Conservation (phyloP, 2,329 filamentous ascomycete genomes). For the Monosporascus cannonballus region DNA sequence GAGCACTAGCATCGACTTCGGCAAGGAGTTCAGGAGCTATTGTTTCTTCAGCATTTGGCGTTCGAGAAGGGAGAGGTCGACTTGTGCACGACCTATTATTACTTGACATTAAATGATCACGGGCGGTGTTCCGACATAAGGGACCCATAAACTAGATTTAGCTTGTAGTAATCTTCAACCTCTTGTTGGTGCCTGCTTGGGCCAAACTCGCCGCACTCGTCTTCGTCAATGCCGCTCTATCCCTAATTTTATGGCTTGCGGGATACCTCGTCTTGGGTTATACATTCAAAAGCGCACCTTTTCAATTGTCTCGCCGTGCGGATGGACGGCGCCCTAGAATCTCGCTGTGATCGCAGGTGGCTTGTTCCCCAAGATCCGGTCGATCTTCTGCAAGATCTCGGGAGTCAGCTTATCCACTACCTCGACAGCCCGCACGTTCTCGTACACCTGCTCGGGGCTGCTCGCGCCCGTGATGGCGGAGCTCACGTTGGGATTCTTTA, state of each 20-base stretch:
- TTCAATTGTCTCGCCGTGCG: conserved; percentile 4
- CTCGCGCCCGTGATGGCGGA: conserved; percentile 57
- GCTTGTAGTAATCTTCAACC: no score
- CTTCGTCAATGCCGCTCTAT: no score
- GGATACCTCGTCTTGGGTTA: background rate
- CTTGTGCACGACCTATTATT: no score
- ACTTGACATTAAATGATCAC: no score
- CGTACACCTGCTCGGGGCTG: conserved; percentile 51
- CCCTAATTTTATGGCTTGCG: no score
- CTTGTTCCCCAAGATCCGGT: conserved; percentile 53
- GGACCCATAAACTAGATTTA: no score
- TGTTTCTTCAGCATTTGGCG: no score
- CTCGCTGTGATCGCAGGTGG: conserved; percentile 36
- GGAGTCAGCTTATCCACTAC: conserved; percentile 51
- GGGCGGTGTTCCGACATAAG: no score
- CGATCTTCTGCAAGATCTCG: conserved; percentile 54
- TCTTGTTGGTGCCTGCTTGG: no score
- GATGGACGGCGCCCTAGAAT: conserved; percentile 17
- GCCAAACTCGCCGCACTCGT: no score
- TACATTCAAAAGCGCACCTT: conserved; percentile 1
- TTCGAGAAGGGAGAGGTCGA: no score
- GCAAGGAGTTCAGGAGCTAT: background rate
- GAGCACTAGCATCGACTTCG: background rate
- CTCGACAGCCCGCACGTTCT: conserved; percentile 49
- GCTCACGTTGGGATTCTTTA: conserved; percentile 56